Evolutionary conservation across 495 filamentous ascomycete species (phyloP), one percentile per base, ranked within the genome.

Genomic region (Pyrenula aspistea): DNA sequence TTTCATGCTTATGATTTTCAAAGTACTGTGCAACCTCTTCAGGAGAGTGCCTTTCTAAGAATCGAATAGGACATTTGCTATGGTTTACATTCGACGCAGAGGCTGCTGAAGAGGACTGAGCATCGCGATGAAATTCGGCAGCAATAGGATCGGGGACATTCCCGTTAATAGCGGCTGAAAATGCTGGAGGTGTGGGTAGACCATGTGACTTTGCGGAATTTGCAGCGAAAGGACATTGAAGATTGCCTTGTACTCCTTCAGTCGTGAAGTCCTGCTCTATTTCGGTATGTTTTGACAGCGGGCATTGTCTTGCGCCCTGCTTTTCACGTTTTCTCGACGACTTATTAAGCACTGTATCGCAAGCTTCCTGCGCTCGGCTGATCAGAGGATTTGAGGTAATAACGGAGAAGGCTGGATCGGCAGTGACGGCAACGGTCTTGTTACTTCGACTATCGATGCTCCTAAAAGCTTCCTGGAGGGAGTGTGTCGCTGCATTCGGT

Each of bases 11-110:
- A 72, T 96, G 91, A 22, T 81, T 85, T 66, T 95, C 87, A 55
- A 96, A 85, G 63, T 95, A 96, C 58, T 83, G 76, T 15, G 90
- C 91, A 52, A 96, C 83, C 67, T 96, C 91, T 73, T 94, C 88
- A 1, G 91, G 89, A 1, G 88, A 88, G 65, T 94, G 89, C 66
- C 94, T 84, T 63, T 95, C 84, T 59, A 96, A 71, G 66, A 84
- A 94, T 31, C 91, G 85, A 59, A 96, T 96, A 1, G 91, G 91
- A 68, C 91, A 96, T 63, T 85, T 83, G 25, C 76, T 66, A 10
- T 67, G 68, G 1, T 80, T 80, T 12, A 78, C 77, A 25, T 72
- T 68, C 22, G 75, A 75, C 0, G 81, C 82, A 54, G 67, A 66
- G 19, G 65, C 63, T 2, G 65, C 63, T n/a, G 62, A 65, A 51